These are phyloP conservation scores for Cystodermella granulosa DNA, from an alignment of 1,284 basidiomycete species.

Conservation along the genomic window DNA sequence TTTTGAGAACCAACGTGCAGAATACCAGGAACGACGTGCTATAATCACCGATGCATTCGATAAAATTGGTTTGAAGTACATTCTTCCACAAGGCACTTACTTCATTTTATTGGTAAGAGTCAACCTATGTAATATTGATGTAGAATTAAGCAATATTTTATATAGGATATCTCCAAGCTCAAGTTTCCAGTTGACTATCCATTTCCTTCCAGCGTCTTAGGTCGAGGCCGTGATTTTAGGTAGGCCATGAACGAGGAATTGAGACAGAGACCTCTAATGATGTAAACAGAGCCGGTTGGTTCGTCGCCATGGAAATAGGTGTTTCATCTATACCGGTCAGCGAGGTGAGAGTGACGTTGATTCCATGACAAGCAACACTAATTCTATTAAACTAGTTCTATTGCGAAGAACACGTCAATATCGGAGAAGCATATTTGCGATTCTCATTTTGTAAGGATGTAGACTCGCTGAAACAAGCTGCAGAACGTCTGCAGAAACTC, in stretches of 20 bases:
- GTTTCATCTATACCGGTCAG: slow-evolving; percentile 92
- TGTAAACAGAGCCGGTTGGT: slow-evolving; percentile 73
- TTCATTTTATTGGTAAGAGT: slow-evolving; percentile 75
- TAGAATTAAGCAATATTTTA: slow-evolving; percentile 6
- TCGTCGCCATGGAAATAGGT: slow-evolving; percentile 80
- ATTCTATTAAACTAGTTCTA: slow-evolving; percentile 63
- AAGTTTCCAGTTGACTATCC: slow-evolving; percentile 80
- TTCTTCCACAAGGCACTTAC: slow-evolving; percentile 83
- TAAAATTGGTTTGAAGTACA: slow-evolving; percentile 80
- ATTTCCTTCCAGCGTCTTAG: slow-evolving; percentile 71
- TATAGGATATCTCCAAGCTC: slow-evolving; percentile 76
- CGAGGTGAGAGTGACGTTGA: slow-evolving; percentile 55
- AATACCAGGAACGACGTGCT: slow-evolving; percentile 79
- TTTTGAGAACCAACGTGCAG: slow-evolving; percentile 71
- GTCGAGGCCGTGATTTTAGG: slow-evolving; percentile 85
- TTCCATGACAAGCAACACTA: slow-evolving; percentile 1
- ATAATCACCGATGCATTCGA: slow-evolving; percentile 79
- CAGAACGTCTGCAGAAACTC: slow-evolving; percentile 69
- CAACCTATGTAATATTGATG: slow-evolving; percentile 1
- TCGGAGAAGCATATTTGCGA: slow-evolving; percentile 82
- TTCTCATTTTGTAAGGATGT: slow-evolving; percentile 94
- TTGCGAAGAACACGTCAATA: slow-evolving; percentile 73
- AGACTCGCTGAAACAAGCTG: slow-evolving; percentile 74
- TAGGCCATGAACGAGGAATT: slow-evolving; percentile 33
- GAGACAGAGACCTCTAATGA: slow-evolving; percentile 5